These are phyloP conservation scores for Sclerotinia subarctica DNA, from an alignment of 2,329 filamentous ascomycete genomes.

Conservation along the genomic window DNA sequence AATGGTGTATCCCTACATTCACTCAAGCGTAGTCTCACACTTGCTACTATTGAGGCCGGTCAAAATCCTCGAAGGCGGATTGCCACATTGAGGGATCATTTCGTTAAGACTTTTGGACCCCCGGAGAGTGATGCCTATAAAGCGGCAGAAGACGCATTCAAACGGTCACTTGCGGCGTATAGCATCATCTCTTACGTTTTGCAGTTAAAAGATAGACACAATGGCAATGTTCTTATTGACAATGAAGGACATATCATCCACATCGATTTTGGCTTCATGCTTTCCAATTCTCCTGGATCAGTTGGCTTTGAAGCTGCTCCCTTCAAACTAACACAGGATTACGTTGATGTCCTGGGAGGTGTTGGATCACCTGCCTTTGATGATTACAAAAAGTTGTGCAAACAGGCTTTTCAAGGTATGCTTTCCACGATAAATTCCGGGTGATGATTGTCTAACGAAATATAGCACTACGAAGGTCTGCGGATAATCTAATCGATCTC, in stretches of 20 bases:
- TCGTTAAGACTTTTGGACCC: constrained; percentile 73
- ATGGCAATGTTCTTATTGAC: constrained; percentile 82
- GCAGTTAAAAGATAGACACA: constrained; percentile 82
- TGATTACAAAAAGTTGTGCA: constrained; percentile 75
- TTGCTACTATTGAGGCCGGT: constrained; percentile 69
- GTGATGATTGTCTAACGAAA: constrained; percentile 19
- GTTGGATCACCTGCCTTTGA: constrained; percentile 66
- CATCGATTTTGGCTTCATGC: constrained; percentile 88
- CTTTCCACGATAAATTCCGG: constrained; percentile 15
- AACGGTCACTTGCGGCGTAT: constrained; percentile 77
- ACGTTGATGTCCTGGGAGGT: constrained; percentile 78
- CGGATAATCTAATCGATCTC: constrained; percentile 76
- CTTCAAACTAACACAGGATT: constrained; percentile 83
- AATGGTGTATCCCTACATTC: constrained; percentile 86
- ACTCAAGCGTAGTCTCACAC: constrained; percentile 75
- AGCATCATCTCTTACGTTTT: constrained; percentile 81
- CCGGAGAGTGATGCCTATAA: constrained; percentile 66
- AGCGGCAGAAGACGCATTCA: constrained; percentile 74
- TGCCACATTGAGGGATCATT: constrained; percentile 78
- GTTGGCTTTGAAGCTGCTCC: constrained; percentile 85
- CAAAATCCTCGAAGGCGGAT: constrained; percentile 72
- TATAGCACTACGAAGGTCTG: constrained; percentile 68
- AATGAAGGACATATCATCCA: constrained; percentile 84
- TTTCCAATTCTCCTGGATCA: constrained; percentile 79
- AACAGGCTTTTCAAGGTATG: constrained; percentile 76